Evolutionary conservation across 768 basidiomycete species (phyloP).

Genomic region (Termitomyces sp.): DNA sequence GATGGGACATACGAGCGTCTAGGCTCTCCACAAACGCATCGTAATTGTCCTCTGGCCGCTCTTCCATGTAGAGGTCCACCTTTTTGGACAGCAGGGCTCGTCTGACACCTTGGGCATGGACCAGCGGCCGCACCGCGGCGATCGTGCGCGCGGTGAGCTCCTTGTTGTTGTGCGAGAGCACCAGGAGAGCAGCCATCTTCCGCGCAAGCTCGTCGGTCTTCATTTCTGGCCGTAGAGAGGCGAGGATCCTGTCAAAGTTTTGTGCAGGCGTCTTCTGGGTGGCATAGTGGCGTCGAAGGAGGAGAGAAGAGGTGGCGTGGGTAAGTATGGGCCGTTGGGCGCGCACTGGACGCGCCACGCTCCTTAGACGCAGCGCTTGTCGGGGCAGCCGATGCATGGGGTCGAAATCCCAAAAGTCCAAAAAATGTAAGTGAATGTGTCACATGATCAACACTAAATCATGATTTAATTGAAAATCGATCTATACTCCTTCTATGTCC

Average conservation of each 20-base stretch:
- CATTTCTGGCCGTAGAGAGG: not conserved
- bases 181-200: not conserved
- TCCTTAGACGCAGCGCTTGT: conserved; percentile 10
- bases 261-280: conserved; percentile 2
- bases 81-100: not conserved
- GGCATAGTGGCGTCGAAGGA: conserved; percentile 11
- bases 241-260: conserved; percentile 16
- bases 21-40: not conserved
- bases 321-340: conserved; percentile 11
- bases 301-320: not conserved
- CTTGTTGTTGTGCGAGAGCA: not conserved
- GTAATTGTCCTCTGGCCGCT: not conserved
- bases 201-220: not conserved
- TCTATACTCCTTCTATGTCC: not conserved
- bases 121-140: not conserved
- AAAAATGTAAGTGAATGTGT: conserved; percentile 5
- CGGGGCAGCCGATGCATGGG: conserved; percentile 18
- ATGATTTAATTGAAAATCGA: too few species aligned
- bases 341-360: conserved; percentile 24
- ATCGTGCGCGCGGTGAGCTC: not conserved
- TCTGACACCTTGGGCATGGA: not conserved
- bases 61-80: not conserved
- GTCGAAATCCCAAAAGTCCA: conserved; percentile 2
- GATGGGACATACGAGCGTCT: not conserved
- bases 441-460: conserved; percentile 8